Evolutionary conservation across 2,329 filamentous ascomycete genomes (phyloP), one percentile per base, ranked within the genome.

Genomic region (Alternaria metachromatica): DNA sequence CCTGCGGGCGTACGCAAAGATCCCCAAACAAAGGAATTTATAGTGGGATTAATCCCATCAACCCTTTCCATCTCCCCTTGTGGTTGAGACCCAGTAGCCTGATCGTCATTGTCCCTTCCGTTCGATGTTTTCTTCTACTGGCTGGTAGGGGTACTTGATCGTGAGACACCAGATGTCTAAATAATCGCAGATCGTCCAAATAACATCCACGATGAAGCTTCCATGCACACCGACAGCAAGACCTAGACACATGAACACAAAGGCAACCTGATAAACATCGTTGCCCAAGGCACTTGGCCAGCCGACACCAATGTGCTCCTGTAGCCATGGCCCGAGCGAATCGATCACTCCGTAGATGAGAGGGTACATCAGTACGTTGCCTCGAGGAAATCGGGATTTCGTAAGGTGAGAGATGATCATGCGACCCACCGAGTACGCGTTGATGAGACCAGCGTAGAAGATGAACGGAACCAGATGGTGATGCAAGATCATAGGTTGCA

Each of bases 121-220:
- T 57, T 73, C 69, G 23, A 63, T 50, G 5, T 73, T 69, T 43
- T 74, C 76, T 60, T 79, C 72, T 48, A 75, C 79, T 60, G 84
- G 83, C 37, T 83, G 77, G 64, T 85, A 85, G 1, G 88, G 88
- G 74, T 98, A 90, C 87, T 99, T 99, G 83, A 99, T 99, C 2
- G 92, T 97, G 78, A 99, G 84, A 78, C 96, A 99, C 93, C 94
- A 98, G 71, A 99, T 99, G 78, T 99, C 96, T 65, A 98, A 86
- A 79, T 97, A 97, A 80, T 99, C 96, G 82, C 96, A 99, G 72
- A 99, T 98, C 28, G 93, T 96, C 63, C 96, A 93, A 70, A 99
- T 97, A 60, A 98, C 94, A 78, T 98, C 96, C 30, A 97, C 92
- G 60, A 98, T 93, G 79, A 99, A 99, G 80, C 94, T 97, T 64